Percentiles rank a stretch among this genome's conserved stretches.
Evolutionary conservation across 805 yeast species (phyloP).

Genomic region (Saccharomycopsis synnaedendra): DNA sequence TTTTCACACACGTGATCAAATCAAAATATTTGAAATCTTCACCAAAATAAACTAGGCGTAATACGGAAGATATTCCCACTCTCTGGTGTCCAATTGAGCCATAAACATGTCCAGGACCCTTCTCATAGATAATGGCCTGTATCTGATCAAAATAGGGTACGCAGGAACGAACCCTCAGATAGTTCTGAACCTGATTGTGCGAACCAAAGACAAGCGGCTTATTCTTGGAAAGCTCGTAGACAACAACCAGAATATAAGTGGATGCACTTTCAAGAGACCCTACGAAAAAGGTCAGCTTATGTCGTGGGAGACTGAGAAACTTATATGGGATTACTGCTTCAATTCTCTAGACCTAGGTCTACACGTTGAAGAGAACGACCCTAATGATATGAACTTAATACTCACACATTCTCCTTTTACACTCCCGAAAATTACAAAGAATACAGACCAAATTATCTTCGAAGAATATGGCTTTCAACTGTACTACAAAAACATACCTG

Average conservation of each 20-base stretch:
- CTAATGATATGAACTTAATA: constrained; percentile 45
- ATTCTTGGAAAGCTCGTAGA: constrained; percentile 63
- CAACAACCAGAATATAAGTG: constrained; percentile 60
- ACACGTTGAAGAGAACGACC: constrained; percentile 28
- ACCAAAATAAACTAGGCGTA: too few species aligned
- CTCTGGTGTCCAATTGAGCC: too few species aligned
- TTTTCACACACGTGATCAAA: too few species aligned
- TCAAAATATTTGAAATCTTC: too few species aligned
- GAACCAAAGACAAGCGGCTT: constrained; percentile 63
- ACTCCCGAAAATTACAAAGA: constrained; percentile 68
- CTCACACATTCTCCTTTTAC: constrained; percentile 76
- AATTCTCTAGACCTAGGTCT: constrained; percentile 29
- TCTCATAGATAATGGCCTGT: constrained; percentile 85
- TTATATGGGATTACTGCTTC: constrained; percentile 81
- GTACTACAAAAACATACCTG: constrained; percentile 55
- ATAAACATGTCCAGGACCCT: constrained; percentile 21
- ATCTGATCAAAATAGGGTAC: constrained; percentile 59
- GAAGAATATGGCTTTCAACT: constrained; percentile 82
- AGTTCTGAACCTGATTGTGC: constrained; percentile 59
- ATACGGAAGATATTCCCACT: too few species aligned
- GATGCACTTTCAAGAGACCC: constrained; percentile 68
- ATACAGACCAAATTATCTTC: constrained; percentile 84
- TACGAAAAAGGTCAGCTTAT: constrained; percentile 79
- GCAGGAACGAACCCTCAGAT: constrained; percentile 34
- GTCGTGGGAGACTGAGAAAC: constrained; percentile 85